A percentile compares a stretch with the other conserved stretches of the same genome.
Evolutionary conservation across 768 basidiomycete genomes (phyloP).

Genomic region (Leucosporidium scottii): DNA sequence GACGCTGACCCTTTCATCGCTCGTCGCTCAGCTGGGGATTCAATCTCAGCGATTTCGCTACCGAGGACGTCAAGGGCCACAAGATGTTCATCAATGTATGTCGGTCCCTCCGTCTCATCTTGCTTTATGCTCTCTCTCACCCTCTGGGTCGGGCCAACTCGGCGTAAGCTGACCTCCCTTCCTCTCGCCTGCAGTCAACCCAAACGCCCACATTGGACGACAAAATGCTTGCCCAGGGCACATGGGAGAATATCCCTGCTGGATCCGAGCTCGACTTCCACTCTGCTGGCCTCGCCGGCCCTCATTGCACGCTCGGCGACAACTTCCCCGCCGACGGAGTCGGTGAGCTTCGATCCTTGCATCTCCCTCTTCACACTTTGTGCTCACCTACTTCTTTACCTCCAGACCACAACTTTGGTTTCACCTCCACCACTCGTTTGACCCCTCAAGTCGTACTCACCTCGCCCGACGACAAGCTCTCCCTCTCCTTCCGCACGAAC

Average conservation of each 20-base stretch:
- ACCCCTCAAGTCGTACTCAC: slow-evolving; percentile 14
- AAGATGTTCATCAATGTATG: slow-evolving; percentile 2
- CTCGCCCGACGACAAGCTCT: slow-evolving; percentile 2
- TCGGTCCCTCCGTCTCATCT: too few relatives aligned
- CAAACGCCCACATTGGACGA: not conserved
- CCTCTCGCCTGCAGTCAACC: not conserved
- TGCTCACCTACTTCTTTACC: not conserved
- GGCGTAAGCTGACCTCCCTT: not conserved
- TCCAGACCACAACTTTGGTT: slow-evolving; percentile 10
- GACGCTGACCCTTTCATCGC: too few relatives aligned
- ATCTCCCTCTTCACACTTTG: not conserved
- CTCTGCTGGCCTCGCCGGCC: not conserved
- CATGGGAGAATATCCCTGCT: not conserved
- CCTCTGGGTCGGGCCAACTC: too few relatives aligned
- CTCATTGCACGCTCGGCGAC: not conserved
- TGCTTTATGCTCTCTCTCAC: too few relatives aligned
- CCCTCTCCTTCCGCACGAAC: slow-evolving; percentile 21
- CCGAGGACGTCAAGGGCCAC: not conserved
- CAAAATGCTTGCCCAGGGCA: not conserved
- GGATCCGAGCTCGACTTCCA: not conserved
- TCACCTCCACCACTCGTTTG: slow-evolving; percentile 6
- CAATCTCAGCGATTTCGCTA: not conserved
- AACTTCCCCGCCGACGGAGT: slow-evolving; percentile 1
- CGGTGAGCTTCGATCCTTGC: not conserved
- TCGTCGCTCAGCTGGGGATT: slow-evolving; percentile 12